Conservation (phyloP, 129 eudicot species). For the Saussurea involucrata region DNA sequence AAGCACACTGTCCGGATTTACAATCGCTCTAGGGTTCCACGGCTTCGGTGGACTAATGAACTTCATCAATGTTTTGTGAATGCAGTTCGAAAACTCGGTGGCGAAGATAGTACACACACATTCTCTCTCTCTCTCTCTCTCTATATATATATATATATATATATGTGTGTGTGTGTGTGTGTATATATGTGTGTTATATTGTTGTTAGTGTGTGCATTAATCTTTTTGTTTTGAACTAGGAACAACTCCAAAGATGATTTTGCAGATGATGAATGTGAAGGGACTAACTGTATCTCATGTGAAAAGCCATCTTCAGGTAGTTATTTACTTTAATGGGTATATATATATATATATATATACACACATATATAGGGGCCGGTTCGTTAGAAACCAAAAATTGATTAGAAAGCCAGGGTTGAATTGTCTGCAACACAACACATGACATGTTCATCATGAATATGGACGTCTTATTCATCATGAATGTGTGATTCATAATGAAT, state of each 20-base stretch:
- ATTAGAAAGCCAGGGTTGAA: too few relatives aligned
- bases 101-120: conserved; percentile 44
- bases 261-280: conserved; percentile 57
- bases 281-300: conserved; percentile 57
- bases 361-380: too few relatives aligned
- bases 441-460: too few relatives aligned
- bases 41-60: conserved; percentile 56
- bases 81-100: conserved; percentile 63
- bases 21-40: conserved; percentile 48
- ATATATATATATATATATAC: not conserved
- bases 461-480: too few relatives aligned
- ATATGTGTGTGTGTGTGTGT: too few relatives aligned
- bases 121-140: not conserved
- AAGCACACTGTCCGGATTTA: conserved; percentile 46
- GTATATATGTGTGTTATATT: not conserved
- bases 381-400: too few relatives aligned
- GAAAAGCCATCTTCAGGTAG: conserved; percentile 76
- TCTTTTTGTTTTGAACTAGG: conserved; percentile 14
- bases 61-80: conserved; percentile 55
- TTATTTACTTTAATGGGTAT: not conserved
- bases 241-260: conserved; percentile 72
- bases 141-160: not conserved
- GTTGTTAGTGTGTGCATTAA: not conserved
- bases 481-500: too few relatives aligned
- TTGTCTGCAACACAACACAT: too few relatives aligned